Percentiles rank a stretch among this genome's conserved stretches.
Evolutionary conservation across 257 asterid species (phyloP).

Genomic region (Penstemon eatonii): DNA sequence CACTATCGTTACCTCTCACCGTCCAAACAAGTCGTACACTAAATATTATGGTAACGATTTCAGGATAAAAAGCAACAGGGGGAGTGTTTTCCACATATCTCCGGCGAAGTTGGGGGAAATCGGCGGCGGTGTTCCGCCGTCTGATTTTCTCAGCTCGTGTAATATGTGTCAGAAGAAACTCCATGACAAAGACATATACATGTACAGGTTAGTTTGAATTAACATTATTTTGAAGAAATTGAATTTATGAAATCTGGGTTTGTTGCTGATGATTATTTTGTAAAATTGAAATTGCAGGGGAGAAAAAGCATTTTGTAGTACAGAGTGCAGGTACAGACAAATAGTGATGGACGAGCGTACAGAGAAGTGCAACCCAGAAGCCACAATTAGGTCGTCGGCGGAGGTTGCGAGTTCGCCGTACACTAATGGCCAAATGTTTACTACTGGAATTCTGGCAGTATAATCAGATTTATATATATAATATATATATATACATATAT

Average conservation of each 20-base stretch:
- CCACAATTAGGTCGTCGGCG: slow-evolving; percentile 35
- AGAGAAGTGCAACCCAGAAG: slow-evolving; percentile 57
- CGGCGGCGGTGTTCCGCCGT: slow-evolving; percentile 40
- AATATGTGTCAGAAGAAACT: slow-evolving; percentile 67
- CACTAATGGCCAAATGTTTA: slow-evolving; percentile 46
- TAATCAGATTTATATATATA: slow-evolving; percentile 4
- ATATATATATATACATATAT: slow-evolving; percentile 6
- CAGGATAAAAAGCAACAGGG: slow-evolving; percentile 34
- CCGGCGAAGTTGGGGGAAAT: slow-evolving; percentile 46
- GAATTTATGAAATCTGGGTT: not conserved
- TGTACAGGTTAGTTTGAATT: slow-evolving; percentile 66
- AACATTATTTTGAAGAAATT: not conserved
- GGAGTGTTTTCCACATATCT: slow-evolving; percentile 60
- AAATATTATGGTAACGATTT: slow-evolving; percentile 49
- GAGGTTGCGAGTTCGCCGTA: slow-evolving; percentile 53
- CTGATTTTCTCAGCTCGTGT: slow-evolving; percentile 76
- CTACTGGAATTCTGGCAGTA: slow-evolving; percentile 66
- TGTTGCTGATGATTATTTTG: not conserved
- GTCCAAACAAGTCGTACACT: slow-evolving; percentile 51
- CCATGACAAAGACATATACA: slow-evolving; percentile 79
- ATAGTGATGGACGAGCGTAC: slow-evolving; percentile 62
- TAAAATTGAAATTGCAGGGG: slow-evolving; percentile 54
- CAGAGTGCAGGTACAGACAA: slow-evolving; percentile 71
- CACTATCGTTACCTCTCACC: slow-evolving; percentile 67
- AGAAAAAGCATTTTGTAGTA: slow-evolving; percentile 80